Evolutionary conservation across 768 basidiomycete species (phyloP).

Genomic region (Trametopsis cervina): DNA sequence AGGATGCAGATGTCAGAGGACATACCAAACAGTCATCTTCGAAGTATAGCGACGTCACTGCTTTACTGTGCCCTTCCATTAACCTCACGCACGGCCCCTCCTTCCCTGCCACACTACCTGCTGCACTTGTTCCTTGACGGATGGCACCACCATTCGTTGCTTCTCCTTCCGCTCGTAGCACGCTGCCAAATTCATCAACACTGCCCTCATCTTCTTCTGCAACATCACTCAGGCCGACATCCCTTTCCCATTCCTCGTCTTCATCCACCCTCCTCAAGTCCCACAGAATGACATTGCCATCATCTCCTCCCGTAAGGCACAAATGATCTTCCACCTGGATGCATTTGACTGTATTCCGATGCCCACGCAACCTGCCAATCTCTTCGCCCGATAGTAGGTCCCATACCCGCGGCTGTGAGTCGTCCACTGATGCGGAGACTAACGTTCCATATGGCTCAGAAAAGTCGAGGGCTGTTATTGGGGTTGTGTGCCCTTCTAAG

Average conservation of each 20-base stretch:
- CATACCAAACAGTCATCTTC: conserved; percentile 89
- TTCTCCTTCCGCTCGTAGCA: background rate
- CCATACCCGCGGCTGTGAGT: conserved; percentile 87
- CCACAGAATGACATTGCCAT: conserved; percentile 84
- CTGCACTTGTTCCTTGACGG: conserved; percentile 29
- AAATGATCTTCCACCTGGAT: conserved; percentile 90
- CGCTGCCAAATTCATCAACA: conserved; percentile 23
- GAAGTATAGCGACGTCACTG: conserved; percentile 90
- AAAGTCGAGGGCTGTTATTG: conserved; percentile 87
- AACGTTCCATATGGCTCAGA: conserved; percentile 95
- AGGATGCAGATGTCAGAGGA: conserved; percentile 9
- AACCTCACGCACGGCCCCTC: conserved; percentile 63
- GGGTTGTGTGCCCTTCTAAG: conserved; percentile 70
- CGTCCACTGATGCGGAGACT: conserved; percentile 82
- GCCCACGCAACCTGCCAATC: conserved; percentile 79
- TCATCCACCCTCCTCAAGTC: conserved; percentile 81
- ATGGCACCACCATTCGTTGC: conserved; percentile 29
- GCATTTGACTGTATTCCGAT: conserved; percentile 76
- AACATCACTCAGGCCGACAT: conserved; percentile 55
- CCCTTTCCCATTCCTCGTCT: conserved; percentile 50
- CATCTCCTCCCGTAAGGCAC: conserved; percentile 86
- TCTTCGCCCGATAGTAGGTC: conserved; percentile 88
- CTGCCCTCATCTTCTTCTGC: conserved; percentile 50
- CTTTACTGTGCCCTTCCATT: conserved; percentile 88
- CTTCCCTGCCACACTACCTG: conserved; percentile 32